Conservation (phyloP, 2,329 filamentous ascomycete species). For the Apiospora kogelbergensis region DNA sequence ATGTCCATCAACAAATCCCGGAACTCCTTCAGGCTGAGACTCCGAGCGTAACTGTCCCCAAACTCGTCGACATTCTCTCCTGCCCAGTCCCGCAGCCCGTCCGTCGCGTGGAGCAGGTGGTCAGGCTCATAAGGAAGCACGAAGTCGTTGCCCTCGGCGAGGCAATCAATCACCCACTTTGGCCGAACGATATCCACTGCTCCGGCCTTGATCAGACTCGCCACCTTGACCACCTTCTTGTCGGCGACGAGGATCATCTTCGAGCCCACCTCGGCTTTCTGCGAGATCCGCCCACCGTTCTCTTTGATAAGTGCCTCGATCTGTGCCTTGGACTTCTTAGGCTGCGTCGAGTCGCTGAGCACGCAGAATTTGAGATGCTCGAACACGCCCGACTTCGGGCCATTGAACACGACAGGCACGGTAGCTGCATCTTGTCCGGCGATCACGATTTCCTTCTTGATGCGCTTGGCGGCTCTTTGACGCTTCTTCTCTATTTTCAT, state of each 20-base stretch:
- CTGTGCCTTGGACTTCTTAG: constrained; percentile 76
- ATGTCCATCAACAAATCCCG: constrained; percentile 48
- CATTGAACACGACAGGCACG: constrained; percentile 45
- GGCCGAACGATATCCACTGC: constrained; percentile 73
- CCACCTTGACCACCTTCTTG: constrained; percentile 77
- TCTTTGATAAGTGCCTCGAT: constrained; percentile 80
- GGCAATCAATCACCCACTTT: constrained; percentile 80
- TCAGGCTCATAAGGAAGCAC: constrained; percentile 61
- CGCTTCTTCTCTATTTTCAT: constrained; percentile 75
- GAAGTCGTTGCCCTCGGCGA: constrained; percentile 58
- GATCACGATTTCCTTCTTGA: constrained; percentile 69
- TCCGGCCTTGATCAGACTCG: constrained; percentile 74
- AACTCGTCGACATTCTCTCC: constrained; percentile 69
- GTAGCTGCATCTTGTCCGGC: constrained; percentile 61
- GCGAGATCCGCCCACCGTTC: constrained; percentile 77
- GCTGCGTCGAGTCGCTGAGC: constrained; percentile 71
- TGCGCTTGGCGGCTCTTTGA: constrained; percentile 54
- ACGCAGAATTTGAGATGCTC: constrained; percentile 78
- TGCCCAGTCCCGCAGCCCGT: constrained; percentile 53
- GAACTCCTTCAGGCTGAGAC: constrained; percentile 66
- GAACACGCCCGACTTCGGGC: constrained; percentile 66
- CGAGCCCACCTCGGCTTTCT: constrained; percentile 63
- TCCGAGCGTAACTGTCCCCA: constrained; percentile 80
- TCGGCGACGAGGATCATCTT: constrained; percentile 76
- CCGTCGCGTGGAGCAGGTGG: constrained; percentile 72